Evolutionary conservation across 495 filamentous ascomycete species (phyloP), one percentile per base, ranked within the genome.

Genomic region (Penicillium arizonense): DNA sequence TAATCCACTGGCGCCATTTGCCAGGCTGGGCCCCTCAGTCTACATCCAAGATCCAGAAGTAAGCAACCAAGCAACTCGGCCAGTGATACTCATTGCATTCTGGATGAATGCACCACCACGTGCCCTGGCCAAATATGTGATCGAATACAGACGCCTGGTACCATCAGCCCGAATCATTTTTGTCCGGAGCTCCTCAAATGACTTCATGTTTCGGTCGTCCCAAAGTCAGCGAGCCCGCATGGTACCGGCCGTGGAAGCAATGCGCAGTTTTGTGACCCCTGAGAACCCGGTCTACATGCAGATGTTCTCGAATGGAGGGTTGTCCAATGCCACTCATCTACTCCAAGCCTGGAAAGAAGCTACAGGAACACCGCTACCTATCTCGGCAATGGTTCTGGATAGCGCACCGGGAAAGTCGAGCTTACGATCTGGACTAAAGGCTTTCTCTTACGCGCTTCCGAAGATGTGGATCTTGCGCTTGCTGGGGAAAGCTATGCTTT

Each of bases 241-340:
- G 26, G 33, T 56, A 0, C 73, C 75, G 1, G 74, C 75, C 16
- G 61, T 78, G 18, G 59, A 65, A 24, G 64, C 66, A 16, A 60
- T 79, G 9, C 66, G 46, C 34, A 46, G 65, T 7, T 48, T 45
- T 28, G 50, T 51, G 26, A 39, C 41, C 35, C 55, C 62, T 28
- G 59, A 62, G 3, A 60, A 52, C 18, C 64, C 67, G 18, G 67
- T 72, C 11, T 69, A 65, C 36, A 52, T 76, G 35, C 74, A 77
- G 54, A 54, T 74, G 18, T 77, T 77, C 63, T 76, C 73, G 11
- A 77, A 77, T 41, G 74, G 74, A 20, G 74, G 74, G 11, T 36
- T 73, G 28, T 68, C 64, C 18, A 57, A 61, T 7, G 62, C 61
- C 0, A 58, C 61, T 6, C 53, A 74, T 38, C 38, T 76, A 30